Evolutionary conservation across 768 basidiomycete genomes (phyloP), one percentile per base, ranked within the genome.

Genomic region (Naganishia antarctica): DNA sequence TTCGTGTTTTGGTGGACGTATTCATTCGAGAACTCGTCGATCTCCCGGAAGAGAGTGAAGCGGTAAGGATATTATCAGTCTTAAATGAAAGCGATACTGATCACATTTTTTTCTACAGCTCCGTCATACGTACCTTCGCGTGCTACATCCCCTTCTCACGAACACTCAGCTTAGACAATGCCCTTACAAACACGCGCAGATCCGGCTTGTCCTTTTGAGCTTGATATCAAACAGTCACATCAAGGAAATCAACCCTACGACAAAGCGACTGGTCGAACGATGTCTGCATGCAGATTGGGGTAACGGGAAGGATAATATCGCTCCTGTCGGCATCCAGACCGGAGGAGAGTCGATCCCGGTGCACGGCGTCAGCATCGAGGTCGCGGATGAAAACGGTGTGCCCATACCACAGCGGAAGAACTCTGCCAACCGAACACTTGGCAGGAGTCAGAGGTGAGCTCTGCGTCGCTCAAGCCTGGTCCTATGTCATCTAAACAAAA

Each of bases 81-180:
- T 21, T 44, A 53, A 34, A 43, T 60, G 28, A 16, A 11, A 25
- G 43, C 18, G 32, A 8, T 34, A 29, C 25, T 58, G 18, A 46
- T n/a, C 5, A 41, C 15, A 21, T 25, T n/a, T 15, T 2, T 7
- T n/a, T 32, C 28, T 2, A 29, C 70, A 91, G 86, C 82, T 98
- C 46, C 90, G 91, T 51, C 94, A 99, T 75, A 98, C 94, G 0
- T 99, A 92, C 75, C 86, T 98, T 32, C 89, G 96, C 21, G 96
- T 99, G 11, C 82, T 99, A 16, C 90, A 98, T 73, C 96, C 94
- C 0, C 85, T 99, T 4, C 83, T 99, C 45, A 91, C 89, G 11
- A 91, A 90, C 76, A 98, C 94, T 0, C 96, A 99, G 76, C 82
- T 99, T 6, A 85, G 85, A 13, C 80, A 84, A 15, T 78, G 86